Percentiles rank a stretch among this genome's conserved stretches.
These are phyloP conservation scores for Hypoxylon sp. DNA, from an alignment of 2,329 filamentous ascomycete species.

Conservation along the genomic window DNA sequence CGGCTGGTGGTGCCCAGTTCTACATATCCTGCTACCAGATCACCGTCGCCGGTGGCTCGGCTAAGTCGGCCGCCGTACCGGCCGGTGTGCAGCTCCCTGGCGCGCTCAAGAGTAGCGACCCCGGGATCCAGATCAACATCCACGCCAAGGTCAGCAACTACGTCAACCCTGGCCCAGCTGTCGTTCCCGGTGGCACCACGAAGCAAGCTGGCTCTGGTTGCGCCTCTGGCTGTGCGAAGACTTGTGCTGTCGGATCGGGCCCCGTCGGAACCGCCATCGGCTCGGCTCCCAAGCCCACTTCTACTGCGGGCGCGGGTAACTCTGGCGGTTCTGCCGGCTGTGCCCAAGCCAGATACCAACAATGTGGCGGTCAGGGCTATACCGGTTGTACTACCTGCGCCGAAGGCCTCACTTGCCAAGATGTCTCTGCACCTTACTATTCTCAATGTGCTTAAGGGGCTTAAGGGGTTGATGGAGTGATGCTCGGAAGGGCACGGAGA, in stretches of 20 bases:
- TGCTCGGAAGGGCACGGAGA: not conserved
- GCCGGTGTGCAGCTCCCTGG: slow-evolving; percentile 57
- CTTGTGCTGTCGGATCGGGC: slow-evolving; percentile 53
- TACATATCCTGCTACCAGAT: slow-evolving; percentile 53
- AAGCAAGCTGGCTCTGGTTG: slow-evolving; percentile 57
- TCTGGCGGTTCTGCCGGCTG: slow-evolving; percentile 47
- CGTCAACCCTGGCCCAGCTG: slow-evolving; percentile 58
- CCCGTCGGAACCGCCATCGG: slow-evolving; percentile 48
- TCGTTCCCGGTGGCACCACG: slow-evolving; percentile 57
- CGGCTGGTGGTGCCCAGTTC: slow-evolving; percentile 50
- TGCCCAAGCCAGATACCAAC: slow-evolving; percentile 52
- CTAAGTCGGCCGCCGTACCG: slow-evolving; percentile 49
- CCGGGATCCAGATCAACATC: slow-evolving; percentile 63
- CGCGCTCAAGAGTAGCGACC: slow-evolving; percentile 58
- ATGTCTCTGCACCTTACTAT: slow-evolving; percentile 56
- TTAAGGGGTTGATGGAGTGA: not conserved
- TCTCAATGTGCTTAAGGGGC: slow-evolving; percentile 53
- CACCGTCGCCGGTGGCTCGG: slow-evolving; percentile 48
- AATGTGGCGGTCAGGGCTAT: slow-evolving; percentile 58
- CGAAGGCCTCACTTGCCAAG: slow-evolving; percentile 53
- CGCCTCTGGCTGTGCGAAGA: slow-evolving; percentile 55
- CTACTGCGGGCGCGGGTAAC: slow-evolving; percentile 31
- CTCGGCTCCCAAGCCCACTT: slow-evolving; percentile 37
- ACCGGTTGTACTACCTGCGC: slow-evolving; percentile 58
- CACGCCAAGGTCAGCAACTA: slow-evolving; percentile 58